Percentiles rank a stretch among this genome's conserved stretches.
phyloP scores from a whole-genome alignment of 192 early-diverging fungal species.

The Paraglomus brasilianum region DNA sequence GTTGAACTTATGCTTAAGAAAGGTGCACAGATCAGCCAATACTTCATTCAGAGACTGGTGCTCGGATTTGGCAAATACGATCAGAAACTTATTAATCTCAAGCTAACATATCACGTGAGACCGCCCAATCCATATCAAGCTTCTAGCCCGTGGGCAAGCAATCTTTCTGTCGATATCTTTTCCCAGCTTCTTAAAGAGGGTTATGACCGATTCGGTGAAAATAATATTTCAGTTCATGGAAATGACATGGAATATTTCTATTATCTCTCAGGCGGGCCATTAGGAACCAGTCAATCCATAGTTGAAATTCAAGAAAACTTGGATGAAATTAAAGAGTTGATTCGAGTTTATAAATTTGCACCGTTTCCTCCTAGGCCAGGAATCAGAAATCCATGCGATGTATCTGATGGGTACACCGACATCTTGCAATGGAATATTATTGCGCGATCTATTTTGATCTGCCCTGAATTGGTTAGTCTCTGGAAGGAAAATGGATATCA shows the following conservation, averaged over 20 bases:
- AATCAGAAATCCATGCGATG: background rate
- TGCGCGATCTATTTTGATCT: conserved; percentile 9
- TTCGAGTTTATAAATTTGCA: background rate
- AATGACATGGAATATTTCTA: conserved; percentile 24
- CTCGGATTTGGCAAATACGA: too few species aligned
- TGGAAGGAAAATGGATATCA: conserved; percentile 9
- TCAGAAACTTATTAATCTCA: background rate
- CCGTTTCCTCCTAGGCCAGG: conserved; percentile 1
- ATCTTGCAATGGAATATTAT: background rate
- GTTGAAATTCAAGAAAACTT: background rate
- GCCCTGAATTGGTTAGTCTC: background rate
- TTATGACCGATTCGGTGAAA: background rate
- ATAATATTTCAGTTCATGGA: background rate
- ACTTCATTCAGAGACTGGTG: too few species aligned
- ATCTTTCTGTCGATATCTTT: background rate
- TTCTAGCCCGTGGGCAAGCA: background rate
- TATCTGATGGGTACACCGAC: conserved; percentile 5
- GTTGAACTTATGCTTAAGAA: background rate
- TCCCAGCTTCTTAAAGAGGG: background rate
- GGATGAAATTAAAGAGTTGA: conserved; percentile 2
- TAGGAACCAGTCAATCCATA: background rate
- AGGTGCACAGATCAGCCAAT: too few species aligned
- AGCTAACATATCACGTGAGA: conserved; percentile 7
- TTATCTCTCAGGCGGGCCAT: background rate
- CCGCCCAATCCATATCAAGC: background rate